Conservation (phyloP, 805 yeast genomes). For the Wickerhamomyces sydowiorum region DNA sequence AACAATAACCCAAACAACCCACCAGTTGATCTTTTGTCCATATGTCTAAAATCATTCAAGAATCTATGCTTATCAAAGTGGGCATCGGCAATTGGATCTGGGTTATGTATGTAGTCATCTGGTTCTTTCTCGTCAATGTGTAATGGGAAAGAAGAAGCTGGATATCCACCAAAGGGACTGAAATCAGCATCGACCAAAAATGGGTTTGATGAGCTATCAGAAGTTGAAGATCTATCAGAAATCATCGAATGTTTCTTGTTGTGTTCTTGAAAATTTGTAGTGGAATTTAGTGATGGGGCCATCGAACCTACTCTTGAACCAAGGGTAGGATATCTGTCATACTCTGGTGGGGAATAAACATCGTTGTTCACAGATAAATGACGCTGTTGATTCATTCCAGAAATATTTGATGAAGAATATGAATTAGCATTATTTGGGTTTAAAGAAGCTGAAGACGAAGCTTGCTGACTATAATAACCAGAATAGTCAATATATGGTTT, state of each 20-base stretch:
- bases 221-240: conserved; percentile 11
- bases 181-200: conserved; percentile 55
- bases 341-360: conserved; percentile 44
- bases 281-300: conserved; percentile 34
- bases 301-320: conserved; percentile 53
- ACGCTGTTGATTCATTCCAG: conserved; percentile 11
- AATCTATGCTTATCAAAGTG: conserved; percentile 70
- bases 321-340: conserved; percentile 63
- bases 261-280: conserved; percentile 15
- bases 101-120: conserved; percentile 93
- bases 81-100: conserved; percentile 92
- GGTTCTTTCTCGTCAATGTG: conserved; percentile 90
- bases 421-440: conserved; percentile 9
- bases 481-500: conserved; percentile 36
- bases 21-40: conserved; percentile 57
- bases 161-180: conserved; percentile 95
- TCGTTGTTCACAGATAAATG: conserved; percentile 10
- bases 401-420: conserved; percentile 19
- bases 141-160: conserved; percentile 87
- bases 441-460: conserved; percentile 33
- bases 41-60: conserved; percentile 52
- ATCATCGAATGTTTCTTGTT: conserved; percentile 11
- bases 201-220: conserved; percentile 29
- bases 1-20: conserved; percentile 58
- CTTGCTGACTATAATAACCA: conserved; percentile 36